These are phyloP conservation scores for Laburnicola sp. DNA, from an alignment of 2,329 filamentous ascomycete species.

Conservation along the genomic window DNA sequence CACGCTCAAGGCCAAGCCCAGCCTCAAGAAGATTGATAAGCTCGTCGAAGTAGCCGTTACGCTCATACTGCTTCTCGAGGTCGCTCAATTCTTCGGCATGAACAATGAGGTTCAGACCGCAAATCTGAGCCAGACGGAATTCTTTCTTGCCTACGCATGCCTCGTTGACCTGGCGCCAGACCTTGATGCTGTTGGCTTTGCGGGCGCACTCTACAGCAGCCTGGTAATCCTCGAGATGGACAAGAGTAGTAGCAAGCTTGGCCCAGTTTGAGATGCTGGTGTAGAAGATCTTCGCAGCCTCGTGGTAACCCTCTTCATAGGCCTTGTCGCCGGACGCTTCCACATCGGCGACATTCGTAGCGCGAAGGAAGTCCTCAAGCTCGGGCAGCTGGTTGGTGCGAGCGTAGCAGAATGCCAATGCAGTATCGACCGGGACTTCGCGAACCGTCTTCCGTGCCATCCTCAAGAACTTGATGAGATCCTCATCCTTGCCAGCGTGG, in stretches of 20 bases:
- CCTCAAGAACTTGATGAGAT: slow-evolving; percentile 91
- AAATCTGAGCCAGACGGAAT: slow-evolving; percentile 97
- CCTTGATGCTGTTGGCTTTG: slow-evolving; percentile 98
- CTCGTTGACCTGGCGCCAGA: slow-evolving; percentile 98
- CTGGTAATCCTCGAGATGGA: slow-evolving; percentile 97
- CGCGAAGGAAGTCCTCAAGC: slow-evolving; percentile 92
- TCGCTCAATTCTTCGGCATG: slow-evolving; percentile 94
- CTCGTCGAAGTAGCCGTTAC: slow-evolving; percentile 97
- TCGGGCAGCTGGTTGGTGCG: slow-evolving; percentile 88
- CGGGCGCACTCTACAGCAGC: slow-evolving; percentile 95
- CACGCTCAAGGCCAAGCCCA: slow-evolving; percentile 83
- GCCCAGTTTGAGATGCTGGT: slow-evolving; percentile 99
- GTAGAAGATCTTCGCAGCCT: slow-evolving; percentile 99
- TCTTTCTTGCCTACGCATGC: slow-evolving; percentile 98
- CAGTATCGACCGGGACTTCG: slow-evolving; percentile 91
- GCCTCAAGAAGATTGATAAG: slow-evolving; percentile 93
- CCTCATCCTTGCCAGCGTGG: slow-evolving; percentile 95
- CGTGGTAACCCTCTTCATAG: slow-evolving; percentile 88
- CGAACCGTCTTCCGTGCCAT: slow-evolving; percentile 98
- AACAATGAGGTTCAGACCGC: slow-evolving; percentile 95
- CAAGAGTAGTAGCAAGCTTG: slow-evolving; percentile 94
- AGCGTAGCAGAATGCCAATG: slow-evolving; percentile 89
- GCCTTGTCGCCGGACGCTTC: slow-evolving; percentile 98
- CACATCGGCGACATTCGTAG: slow-evolving; percentile 91
- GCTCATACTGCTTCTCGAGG: slow-evolving; percentile 95